Conservation (phyloP, 768 basidiomycete genomes). For the Tricholoma sp. region DNA sequence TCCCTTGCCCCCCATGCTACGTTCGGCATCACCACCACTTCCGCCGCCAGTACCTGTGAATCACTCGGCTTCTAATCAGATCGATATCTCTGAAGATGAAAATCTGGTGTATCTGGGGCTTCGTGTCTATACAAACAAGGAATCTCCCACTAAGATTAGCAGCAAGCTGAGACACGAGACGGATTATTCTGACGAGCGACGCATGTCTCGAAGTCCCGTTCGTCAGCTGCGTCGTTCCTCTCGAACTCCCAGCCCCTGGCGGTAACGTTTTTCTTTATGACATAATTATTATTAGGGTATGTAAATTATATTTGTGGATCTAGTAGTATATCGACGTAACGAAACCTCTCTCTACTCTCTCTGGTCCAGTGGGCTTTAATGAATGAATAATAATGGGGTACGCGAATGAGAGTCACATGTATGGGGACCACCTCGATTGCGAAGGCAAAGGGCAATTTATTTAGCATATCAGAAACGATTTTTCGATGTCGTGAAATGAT, state of each 20-base stretch:
- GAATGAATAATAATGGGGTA: no score
- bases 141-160: slow-evolving; percentile 30
- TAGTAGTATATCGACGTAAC: no score
- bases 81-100: slow-evolving; percentile 23
- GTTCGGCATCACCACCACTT: not conserved
- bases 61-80: not conserved
- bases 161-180: slow-evolving; percentile 16
- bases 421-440: no score
- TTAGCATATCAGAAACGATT: no score
- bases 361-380: no score
- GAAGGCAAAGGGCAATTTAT: no score
- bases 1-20: slow-evolving; percentile 1
- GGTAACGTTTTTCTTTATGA: not conserved
- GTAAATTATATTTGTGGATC: no score
- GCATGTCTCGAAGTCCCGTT: not conserved
- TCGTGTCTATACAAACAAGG: slow-evolving; percentile 42
- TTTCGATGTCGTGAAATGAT: no score
- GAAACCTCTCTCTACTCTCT: no score
- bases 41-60: not conserved
- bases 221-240: not conserved
- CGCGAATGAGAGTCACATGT: no score
- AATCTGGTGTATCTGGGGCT: slow-evolving; percentile 35
- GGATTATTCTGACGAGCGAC: not conserved
- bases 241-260: not conserved
- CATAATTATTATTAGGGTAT: no score